A percentile compares a stretch with the other conserved stretches of the same genome.
Conservation (phyloP, 2,329 filamentous ascomycete genomes). For the Scolecobasidium constrictum region DNA sequence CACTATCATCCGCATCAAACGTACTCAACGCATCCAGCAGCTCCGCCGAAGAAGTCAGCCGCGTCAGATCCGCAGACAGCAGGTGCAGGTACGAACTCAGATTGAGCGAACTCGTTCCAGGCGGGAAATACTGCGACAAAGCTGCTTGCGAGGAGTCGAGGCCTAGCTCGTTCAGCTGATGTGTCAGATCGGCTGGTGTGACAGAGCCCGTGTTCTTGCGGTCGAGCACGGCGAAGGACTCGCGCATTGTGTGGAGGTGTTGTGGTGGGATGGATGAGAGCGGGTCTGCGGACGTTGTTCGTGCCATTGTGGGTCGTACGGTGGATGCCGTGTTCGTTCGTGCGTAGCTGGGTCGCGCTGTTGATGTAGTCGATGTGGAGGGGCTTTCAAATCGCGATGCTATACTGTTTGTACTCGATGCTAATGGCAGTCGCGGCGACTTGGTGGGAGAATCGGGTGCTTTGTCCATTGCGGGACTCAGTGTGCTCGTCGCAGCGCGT, state of each 20-base stretch:
- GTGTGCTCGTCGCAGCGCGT: neutral
- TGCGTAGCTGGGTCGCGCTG: constrained; percentile 2
- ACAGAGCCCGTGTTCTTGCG: constrained; percentile 77
- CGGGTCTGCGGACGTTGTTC: constrained; percentile 39
- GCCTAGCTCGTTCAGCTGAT: constrained; percentile 80
- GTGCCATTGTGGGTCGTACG: constrained; percentile 11
- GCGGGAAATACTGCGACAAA: constrained; percentile 73
- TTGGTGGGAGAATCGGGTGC: constrained; percentile 11
- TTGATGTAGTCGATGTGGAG: constrained; percentile 1
- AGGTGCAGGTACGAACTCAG: constrained; percentile 79
- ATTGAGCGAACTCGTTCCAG: constrained; percentile 52
- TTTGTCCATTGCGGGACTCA: neutral
- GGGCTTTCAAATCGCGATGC: neutral
- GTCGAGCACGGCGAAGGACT: constrained; percentile 90
- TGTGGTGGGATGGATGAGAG: constrained; percentile 67
- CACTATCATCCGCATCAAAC: constrained; percentile 92
- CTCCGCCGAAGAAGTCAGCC: constrained; percentile 68
- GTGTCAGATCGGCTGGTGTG: constrained; percentile 69
- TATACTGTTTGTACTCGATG: neutral
- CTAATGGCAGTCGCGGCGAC: neutral
- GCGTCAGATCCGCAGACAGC: constrained; percentile 61
- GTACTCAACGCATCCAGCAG: constrained; percentile 84
- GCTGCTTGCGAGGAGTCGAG: constrained; percentile 62
- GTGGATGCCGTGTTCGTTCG: constrained; percentile 5
- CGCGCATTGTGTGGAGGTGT: constrained; percentile 77